Evolutionary conservation across 352 stramenopile genomes (phyloP).

Genomic region (Phytopythium sindhum): DNA sequence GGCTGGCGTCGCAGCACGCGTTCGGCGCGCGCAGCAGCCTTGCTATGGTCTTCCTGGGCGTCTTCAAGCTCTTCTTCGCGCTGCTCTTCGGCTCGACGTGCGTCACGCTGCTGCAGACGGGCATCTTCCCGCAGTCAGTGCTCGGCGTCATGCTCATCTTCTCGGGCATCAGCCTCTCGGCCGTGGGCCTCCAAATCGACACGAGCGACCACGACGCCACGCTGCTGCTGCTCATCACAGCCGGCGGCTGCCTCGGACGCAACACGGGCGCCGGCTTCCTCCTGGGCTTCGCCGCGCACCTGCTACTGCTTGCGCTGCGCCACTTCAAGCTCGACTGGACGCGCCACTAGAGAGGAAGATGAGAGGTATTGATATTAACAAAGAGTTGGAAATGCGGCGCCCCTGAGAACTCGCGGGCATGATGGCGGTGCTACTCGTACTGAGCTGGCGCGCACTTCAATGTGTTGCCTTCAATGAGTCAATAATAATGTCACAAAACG

Average conservation of each 20-base stretch:
- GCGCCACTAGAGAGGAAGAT: neutral
- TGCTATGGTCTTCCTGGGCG: constrained; percentile 87
- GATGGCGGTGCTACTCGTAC: neutral
- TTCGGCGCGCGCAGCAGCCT: constrained; percentile 90
- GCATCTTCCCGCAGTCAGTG: constrained; percentile 55
- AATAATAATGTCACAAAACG: too few relatives aligned
- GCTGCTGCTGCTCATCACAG: constrained; percentile 42
- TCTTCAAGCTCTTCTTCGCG: constrained; percentile 88
- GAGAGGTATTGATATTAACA: too few relatives aligned
- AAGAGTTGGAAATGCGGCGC: too few relatives aligned
- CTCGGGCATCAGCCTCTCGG: constrained; percentile 43
- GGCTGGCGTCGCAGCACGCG: constrained; percentile 89
- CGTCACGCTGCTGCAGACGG: constrained; percentile 48
- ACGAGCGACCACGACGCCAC: constrained; percentile 26
- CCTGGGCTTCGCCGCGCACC: constrained; percentile 33
- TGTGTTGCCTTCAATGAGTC: too few relatives aligned
- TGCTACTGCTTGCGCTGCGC: constrained; percentile 21
- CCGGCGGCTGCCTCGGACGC: constrained; percentile 35
- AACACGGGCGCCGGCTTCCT: constrained; percentile 62
- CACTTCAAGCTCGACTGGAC: constrained; percentile 21
- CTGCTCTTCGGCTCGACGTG: constrained; percentile 83
- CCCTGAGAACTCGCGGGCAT: too few relatives aligned
- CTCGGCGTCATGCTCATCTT: constrained; percentile 62
- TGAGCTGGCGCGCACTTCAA: too few relatives aligned
- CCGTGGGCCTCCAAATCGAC: constrained; percentile 51